Evolutionary conservation across 78 protist species (phyloP).

Genomic region (Polysphondylium violaceum): DNA sequence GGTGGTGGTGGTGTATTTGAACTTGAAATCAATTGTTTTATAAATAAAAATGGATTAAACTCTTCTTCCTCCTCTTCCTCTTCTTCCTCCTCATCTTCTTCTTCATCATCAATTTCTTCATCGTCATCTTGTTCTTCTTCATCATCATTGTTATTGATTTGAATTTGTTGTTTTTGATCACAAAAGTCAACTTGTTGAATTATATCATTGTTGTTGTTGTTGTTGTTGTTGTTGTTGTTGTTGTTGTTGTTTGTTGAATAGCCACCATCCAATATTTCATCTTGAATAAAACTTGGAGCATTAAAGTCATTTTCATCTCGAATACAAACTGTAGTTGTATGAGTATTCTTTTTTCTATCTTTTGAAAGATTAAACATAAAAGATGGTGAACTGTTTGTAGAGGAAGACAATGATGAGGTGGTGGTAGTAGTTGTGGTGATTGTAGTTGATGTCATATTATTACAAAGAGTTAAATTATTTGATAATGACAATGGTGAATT

Average conservation of each 20-base stretch:
- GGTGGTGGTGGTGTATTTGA: background rate
- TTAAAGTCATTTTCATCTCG: no score
- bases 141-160: background rate
- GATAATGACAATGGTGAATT: no score
- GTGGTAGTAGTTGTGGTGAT: no score
- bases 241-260: background rate
- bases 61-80: conserved; percentile 58
- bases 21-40: conserved; percentile 18
- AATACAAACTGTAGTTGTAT: no score
- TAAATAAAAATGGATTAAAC: conserved; percentile 74
- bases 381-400: no score
- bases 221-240: background rate
- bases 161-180: background rate
- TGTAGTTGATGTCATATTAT: no score
- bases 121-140: background rate
- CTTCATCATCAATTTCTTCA: conserved; percentile 15
- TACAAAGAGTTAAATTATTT: no score
- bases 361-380: no score
- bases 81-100: conserved; percentile 42
- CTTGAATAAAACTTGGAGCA: background rate
- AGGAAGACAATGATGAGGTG: no score
- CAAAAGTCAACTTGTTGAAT: background rate
- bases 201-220: background rate
- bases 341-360: no score
- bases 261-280: background rate